Conservation (phyloP, 441 rosid genomes). For the Syzygium malaccense region DNA sequence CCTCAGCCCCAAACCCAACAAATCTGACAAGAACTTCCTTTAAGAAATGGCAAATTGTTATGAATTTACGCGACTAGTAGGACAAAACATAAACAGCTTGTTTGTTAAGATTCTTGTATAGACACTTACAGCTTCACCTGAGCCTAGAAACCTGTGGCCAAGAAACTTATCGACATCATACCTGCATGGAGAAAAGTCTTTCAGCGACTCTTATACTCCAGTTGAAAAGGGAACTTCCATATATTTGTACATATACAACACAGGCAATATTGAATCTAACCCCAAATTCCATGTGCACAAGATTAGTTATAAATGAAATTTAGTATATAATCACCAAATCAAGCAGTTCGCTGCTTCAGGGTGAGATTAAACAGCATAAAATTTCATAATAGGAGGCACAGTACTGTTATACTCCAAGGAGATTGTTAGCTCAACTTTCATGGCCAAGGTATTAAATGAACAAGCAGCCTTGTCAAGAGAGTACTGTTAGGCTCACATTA, state of each 20-base stretch:
- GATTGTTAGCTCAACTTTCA: neutral
- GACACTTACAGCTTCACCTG: conserved; percentile 58
- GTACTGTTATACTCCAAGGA: neutral
- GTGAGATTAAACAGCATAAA: neutral
- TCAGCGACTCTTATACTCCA: neutral
- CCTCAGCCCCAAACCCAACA: conserved; percentile 60
- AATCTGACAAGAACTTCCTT: conserved; percentile 70
- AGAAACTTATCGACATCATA: conserved; percentile 53
- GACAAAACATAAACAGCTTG: neutral
- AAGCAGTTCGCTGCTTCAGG: neutral
- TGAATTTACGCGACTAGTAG: neutral
- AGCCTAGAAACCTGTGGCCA: conserved; percentile 31
- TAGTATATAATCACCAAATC: neutral
- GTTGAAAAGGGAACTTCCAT: neutral
- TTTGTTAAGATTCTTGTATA: neutral
- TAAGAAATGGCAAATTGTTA: conserved; percentile 17
- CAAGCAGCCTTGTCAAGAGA: neutral
- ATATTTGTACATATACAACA: neutral
- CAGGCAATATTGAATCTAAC: neutral
- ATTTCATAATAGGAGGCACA: neutral
- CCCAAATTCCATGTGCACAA: neutral
- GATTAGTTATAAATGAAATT: neutral
- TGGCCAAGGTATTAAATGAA: neutral
- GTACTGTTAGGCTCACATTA: neutral
- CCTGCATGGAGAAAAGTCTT: conserved; percentile 27